These are phyloP conservation scores for Backusella psychrophila DNA, from an alignment of 192 early-diverging fungal species.

Conservation along the genomic window DNA sequence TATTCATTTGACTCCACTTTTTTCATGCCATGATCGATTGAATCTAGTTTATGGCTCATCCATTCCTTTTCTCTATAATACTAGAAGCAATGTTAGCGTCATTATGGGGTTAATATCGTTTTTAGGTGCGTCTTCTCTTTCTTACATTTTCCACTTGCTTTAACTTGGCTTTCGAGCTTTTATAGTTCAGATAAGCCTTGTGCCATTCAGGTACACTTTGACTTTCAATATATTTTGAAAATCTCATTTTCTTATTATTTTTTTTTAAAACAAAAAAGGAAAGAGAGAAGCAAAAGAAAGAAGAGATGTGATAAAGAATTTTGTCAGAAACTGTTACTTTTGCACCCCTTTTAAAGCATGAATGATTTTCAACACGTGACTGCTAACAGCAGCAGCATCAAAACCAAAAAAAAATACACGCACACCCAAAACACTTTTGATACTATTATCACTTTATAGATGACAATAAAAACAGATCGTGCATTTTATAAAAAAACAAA, in stretches of 20 bases:
- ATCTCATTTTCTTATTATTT: constrained; percentile 51
- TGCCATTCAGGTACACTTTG: constrained; percentile 71
- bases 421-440: not conserved
- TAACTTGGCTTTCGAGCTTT: constrained; percentile 51
- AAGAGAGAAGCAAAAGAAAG: not conserved
- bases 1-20: not conserved
- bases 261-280: constrained; percentile 3
- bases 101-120: not conserved
- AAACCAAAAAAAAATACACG: no score
- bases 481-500: constrained; percentile 48
- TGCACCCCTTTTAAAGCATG: not conserved
- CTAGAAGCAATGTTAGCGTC: not conserved
- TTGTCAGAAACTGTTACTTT: not conserved
- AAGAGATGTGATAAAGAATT: not conserved
- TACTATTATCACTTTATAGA: constrained; percentile 2
- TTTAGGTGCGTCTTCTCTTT: not conserved
- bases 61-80: not conserved
- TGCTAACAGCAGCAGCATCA: not conserved
- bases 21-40: not conserved
- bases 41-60: not conserved
- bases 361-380: not conserved
- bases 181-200: constrained; percentile 68
- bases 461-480: constrained; percentile 21
- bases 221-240: constrained; percentile 64
- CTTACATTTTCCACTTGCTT: constrained; percentile 39